Base-by-base conservation (phyloP, 805 yeast species). In the Brettanomyces custersianus region DNA sequence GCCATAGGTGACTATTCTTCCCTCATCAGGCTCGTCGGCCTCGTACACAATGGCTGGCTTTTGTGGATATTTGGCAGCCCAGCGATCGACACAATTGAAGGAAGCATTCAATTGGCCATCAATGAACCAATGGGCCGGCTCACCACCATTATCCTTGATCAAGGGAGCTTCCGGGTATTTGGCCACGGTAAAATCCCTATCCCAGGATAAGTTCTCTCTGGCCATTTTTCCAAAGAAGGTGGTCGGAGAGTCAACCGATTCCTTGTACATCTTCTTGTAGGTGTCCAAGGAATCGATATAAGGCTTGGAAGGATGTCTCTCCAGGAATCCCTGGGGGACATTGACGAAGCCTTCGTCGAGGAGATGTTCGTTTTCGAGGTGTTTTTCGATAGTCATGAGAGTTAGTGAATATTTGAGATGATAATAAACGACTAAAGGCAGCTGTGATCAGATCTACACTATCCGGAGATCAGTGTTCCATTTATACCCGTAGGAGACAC, bases 31-130 rank as follows among this genome's bases (percentile, higher is more conserved):
- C 46, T 78, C 86, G 56, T 83, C 94, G 36, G 87, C 84, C 65
- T 83, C 94, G 59, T 79, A 83, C 40, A 81, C 70, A 38, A 83
- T 66, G 11, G 94, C 94, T 1, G 75, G 66, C 55, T 80, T 80
- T 51, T 78, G 61, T 18, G 94, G 94, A 52, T 70, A 70, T 27
- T 64, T 57, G 37, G 77, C 63, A 2, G 94, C 94, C 59, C 81
- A 82, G 59, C 92, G 71, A 59, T 83, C 94, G 36, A 83, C 83
- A 68, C 84, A 74, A 57, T 83, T 83, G 63, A 74, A 83, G 34
- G 77, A 71, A 15, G 92, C 94, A 51, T 83, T 83, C 53, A 83
- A 63, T 55, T 80, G 75, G 43, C 94, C 94, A 39, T 79, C 80
- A 22, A 81, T 58, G 54, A 83, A 83, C 92, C 92, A 83, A 24